Evolutionary conservation across 2,329 filamentous ascomycete genomes (phyloP), one percentile per base, ranked within the genome.

Genomic region (Phialophora tarda): DNA sequence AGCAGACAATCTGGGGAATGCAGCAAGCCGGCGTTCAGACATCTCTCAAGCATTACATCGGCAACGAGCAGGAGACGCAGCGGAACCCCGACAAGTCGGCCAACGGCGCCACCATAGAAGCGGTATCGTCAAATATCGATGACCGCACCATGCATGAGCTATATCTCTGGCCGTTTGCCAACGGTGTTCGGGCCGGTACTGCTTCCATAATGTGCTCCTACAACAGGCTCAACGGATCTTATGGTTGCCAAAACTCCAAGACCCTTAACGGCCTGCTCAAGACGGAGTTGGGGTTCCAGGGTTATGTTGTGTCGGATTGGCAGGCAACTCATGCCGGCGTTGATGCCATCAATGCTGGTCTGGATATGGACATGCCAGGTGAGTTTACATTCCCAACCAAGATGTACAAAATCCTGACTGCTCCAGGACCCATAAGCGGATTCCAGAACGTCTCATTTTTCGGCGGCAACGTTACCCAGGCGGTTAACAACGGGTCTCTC

Each of bases 161-260:
- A 5, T 93, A 92, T 74, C 80, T 89, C 28, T 93, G 91, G 91
- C 91, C 91, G 0, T 93, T 93, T 74, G 89, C 85, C 28, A 89
- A 93, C 73, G 88, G 88, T 1, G 85, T 92, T 61, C 83, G 82
- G 63, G 89, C 89, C 8, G 89, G 89, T 11, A 88, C 90, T 2
- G 75, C 79, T 12, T 78, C 78, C 1, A 73, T 83, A 14, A 84
- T 84, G 82, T 83, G 82, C 73, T 76, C 68, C 1, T 82, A 82
- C 69, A 79, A 82, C 30, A 74, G 77, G 61, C 59, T 86, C 66
- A 84, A 85, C 63, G 76, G 79, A 24, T 80, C 78, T 0, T 83
- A 81, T 68, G 77, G 80, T 3, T 85, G 83, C 68, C 78, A 84
- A 67, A 84, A 82, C 69, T 77, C 77, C 21, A 73, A 81, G 62